Evolutionary conservation across 192 early-diverging fungal species (phyloP).

Genomic region (Coemansia reversa): DNA sequence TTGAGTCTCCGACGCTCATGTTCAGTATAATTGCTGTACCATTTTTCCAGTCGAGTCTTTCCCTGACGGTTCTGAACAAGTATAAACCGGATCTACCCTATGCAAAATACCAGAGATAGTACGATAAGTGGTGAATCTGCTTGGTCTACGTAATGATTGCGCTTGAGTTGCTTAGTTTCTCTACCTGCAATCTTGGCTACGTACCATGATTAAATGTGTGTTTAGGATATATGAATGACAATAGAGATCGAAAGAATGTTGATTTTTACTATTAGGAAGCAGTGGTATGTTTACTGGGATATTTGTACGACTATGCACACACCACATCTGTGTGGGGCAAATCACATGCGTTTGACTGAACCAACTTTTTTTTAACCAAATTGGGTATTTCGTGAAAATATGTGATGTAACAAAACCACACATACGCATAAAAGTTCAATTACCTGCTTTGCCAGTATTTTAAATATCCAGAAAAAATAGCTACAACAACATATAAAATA

Average conservation of each 20-base stretch:
- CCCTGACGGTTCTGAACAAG: conserved; percentile 98
- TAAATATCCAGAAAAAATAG: no score
- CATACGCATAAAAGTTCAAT: neutral
- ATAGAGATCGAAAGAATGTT: neutral
- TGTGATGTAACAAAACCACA: neutral
- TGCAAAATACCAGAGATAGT: neutral
- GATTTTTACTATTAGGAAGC: neutral
- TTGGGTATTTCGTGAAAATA: neutral
- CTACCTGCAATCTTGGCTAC: neutral
- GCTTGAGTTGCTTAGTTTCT: neutral
- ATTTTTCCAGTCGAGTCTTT: conserved; percentile 95
- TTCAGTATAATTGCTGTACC: conserved; percentile 94
- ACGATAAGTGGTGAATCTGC: neutral
- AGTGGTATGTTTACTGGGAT: neutral
- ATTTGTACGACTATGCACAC: neutral
- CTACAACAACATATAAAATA: neutral
- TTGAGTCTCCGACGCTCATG: conserved; percentile 94
- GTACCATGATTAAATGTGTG: neutral
- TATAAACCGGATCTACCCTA: conserved; percentile 81
- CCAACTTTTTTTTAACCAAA: neutral
- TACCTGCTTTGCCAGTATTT: neutral
- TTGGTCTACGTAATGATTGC: neutral
- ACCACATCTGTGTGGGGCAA: neutral
- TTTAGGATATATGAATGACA: neutral
- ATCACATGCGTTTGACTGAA: neutral